Evolutionary conservation across 495 filamentous ascomycete genomes (phyloP).

Genomic region (Penicillium bialowiezense): DNA sequence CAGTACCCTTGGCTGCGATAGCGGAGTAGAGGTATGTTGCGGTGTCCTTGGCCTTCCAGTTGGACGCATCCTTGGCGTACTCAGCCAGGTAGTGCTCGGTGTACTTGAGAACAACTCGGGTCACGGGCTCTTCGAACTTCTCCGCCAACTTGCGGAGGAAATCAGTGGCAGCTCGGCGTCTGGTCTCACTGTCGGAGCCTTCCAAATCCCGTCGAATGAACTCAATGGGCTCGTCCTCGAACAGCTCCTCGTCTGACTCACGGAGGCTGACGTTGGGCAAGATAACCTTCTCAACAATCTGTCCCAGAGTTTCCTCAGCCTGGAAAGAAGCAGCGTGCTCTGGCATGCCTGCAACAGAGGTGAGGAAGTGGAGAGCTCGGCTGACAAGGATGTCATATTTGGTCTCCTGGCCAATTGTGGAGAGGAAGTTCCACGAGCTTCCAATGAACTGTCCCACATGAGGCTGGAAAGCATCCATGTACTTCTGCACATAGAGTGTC

Average conservation of each 20-base stretch:
- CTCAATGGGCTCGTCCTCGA: conserved; percentile 98
- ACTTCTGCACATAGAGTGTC: conserved; percentile 86
- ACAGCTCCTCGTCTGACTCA: conserved; percentile 90
- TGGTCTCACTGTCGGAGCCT: conserved; percentile 91
- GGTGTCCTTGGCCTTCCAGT: conserved; percentile 97
- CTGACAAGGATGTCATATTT: conserved; percentile 97
- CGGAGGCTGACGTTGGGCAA: conserved; percentile 87
- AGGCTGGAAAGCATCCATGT: conserved; percentile 82
- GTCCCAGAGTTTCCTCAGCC: conserved; percentile 64
- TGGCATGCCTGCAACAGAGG: conserved; percentile 72
- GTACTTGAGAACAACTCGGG: conserved; percentile 75
- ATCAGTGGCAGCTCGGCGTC: conserved; percentile 87
- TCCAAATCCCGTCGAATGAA: conserved; percentile 95
- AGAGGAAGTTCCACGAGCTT: conserved; percentile 87
- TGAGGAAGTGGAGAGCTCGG: conserved; percentile 89
- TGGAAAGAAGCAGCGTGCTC: conserved; percentile 85
- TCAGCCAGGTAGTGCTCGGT: conserved; percentile 71
- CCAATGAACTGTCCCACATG: conserved; percentile 79
- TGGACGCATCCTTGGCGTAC: conserved; percentile 63
- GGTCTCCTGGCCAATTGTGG: conserved; percentile 76
- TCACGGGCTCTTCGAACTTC: conserved; percentile 82
- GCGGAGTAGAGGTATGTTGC: conserved; percentile 93
- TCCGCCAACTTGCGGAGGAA: conserved; percentile 84
- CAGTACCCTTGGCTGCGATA: conserved; percentile 84
- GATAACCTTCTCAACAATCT: conserved; percentile 92